Evolutionary conservation across 176 grass and related monocot species (phyloP), one percentile per base, ranked within the genome.

Genomic region (Elaeis guineensis): DNA sequence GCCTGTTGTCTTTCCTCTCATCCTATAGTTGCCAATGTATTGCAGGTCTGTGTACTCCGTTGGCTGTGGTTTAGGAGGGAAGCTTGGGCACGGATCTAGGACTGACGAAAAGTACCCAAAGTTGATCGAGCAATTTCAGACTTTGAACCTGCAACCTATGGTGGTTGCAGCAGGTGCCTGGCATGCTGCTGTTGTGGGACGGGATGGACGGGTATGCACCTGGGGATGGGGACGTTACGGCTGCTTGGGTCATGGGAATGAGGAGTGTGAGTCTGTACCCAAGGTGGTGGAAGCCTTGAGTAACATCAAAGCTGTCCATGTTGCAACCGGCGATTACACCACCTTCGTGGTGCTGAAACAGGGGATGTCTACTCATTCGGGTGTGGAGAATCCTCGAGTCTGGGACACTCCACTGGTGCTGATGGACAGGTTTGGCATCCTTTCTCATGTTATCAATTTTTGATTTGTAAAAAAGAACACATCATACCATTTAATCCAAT

Each of bases 141-240:
- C 73, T 63, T 74, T 95, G 35, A 89, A 89, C 48, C 71, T 95
- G 65, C 90, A 95, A 54, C 90, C 85, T 79, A 70, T 71, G 51
- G 90, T 83, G 4, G 85, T 95, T 77, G 85, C 85, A 67, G 90
- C 85, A 65, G 85, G 90, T 72, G 85, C 90, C 50, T 95, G 90
- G 90, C 85, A 95, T 75, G 90, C 85, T 60, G 90, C 82, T 55
- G 77, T 95, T 61, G 85, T 95, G n/a, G 79, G 82, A 53, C 87
- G 78, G 62, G 90, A 95, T 80, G 90, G 82, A 19, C 73, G 82
- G 25, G 82, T 89, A 35, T 95, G 90, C 74, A 95, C 90, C 54
- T 95, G 90, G 90, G 90, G 90, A 74, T 95, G 90, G 90, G 90
- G 90, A 17, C 73, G 85, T 25, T 95, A 95, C 66, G 90, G 90